These are phyloP conservation scores for Cardamine chenopodiifolia DNA, from an alignment of 345 rosid genomes.

Conservation along the genomic window DNA sequence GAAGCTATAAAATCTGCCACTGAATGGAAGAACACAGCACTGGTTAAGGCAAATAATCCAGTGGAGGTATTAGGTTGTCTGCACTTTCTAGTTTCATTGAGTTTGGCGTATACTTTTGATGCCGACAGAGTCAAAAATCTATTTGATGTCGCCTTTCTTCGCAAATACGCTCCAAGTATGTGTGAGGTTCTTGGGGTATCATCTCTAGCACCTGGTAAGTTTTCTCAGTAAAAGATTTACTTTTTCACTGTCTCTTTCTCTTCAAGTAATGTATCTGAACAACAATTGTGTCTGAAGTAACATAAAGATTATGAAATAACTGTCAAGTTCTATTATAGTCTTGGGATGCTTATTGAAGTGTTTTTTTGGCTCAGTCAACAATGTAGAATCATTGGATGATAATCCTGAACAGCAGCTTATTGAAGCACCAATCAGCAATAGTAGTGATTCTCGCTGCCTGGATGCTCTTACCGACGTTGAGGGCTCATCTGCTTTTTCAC, in stretches of 20 bases:
- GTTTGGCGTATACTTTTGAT: slow-evolving; percentile 44
- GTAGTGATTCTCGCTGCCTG: slow-evolving; percentile 4
- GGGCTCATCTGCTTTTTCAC: slow-evolving; percentile 23
- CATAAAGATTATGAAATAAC: neutral
- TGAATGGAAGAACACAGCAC: slow-evolving; percentile 50
- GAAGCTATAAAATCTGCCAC: slow-evolving; percentile 51
- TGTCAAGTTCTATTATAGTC: neutral
- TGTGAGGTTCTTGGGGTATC: slow-evolving; percentile 43
- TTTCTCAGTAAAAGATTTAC: slow-evolving; percentile 16
- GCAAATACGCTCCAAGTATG: slow-evolving; percentile 41
- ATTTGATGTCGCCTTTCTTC: slow-evolving; percentile 43
- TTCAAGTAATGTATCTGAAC: slow-evolving; percentile 6
- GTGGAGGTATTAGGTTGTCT: slow-evolving; percentile 53
- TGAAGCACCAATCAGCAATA: slow-evolving; percentile 17
- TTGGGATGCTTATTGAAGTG: slow-evolving; percentile 13
- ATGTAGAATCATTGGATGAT: neutral
- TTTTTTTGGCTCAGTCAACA: slow-evolving; percentile 12
- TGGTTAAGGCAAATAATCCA: slow-evolving; percentile 35
- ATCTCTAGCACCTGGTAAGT: slow-evolving; percentile 44
- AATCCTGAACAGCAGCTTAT: slow-evolving; percentile 17
- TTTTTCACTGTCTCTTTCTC: neutral
- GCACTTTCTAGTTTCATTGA: slow-evolving; percentile 50
- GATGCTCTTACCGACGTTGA: slow-evolving; percentile 17
- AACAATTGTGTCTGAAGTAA: neutral
- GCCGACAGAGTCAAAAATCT: slow-evolving; percentile 36